Evolutionary conservation across 2,329 filamentous ascomycete genomes (phyloP).

Genomic region (Xylariaceae sp.): DNA sequence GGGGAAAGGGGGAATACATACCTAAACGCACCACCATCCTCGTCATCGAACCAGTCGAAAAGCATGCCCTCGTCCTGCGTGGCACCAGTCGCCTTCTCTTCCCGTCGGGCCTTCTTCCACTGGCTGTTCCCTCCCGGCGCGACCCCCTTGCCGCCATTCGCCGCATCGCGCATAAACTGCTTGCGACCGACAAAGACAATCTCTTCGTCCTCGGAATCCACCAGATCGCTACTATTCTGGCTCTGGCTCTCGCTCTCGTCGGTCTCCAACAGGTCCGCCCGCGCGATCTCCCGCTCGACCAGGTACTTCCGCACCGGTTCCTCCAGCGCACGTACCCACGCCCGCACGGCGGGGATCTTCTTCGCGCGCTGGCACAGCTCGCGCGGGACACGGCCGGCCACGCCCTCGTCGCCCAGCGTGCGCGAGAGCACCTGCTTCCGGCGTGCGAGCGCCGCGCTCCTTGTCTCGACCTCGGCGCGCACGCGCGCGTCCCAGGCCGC

Average conservation of each 20-base stretch:
- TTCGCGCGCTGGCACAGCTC: conserved; percentile 78
- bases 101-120: conserved; percentile 48
- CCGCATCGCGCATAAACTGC: conserved; percentile 50
- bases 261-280: conserved; percentile 28
- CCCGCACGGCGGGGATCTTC: conserved; percentile 69
- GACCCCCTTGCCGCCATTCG: conserved; percentile 26
- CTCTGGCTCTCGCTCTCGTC: conserved; percentile 14
- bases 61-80: conserved; percentile 58
- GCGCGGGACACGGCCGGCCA: conserved; percentile 61
- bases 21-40: conserved; percentile 72
- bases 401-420: conserved; percentile 38
- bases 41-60: conserved; percentile 72
- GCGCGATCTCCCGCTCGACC: conserved; percentile 44
- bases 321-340: conserved; percentile 78
- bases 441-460: conserved; percentile 37
- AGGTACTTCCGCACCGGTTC: conserved; percentile 76
- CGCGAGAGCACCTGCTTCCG: conserved; percentile 41
- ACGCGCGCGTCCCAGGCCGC: conserved; percentile 40
- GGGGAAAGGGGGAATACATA: conserved; percentile 40
- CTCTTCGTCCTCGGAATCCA: conserved; percentile 67
- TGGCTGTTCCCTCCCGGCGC: conserved; percentile 9
- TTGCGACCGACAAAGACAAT: conserved; percentile 79
- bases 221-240: conserved; percentile 33
- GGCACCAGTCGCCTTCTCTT: conserved; percentile 53
- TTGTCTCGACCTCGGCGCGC: conserved; percentile 42